Percentiles rank a stretch among this genome's conserved stretches.
Conservation (phyloP, 106 monocot genomes). For the Iris macrosiphon region DNA sequence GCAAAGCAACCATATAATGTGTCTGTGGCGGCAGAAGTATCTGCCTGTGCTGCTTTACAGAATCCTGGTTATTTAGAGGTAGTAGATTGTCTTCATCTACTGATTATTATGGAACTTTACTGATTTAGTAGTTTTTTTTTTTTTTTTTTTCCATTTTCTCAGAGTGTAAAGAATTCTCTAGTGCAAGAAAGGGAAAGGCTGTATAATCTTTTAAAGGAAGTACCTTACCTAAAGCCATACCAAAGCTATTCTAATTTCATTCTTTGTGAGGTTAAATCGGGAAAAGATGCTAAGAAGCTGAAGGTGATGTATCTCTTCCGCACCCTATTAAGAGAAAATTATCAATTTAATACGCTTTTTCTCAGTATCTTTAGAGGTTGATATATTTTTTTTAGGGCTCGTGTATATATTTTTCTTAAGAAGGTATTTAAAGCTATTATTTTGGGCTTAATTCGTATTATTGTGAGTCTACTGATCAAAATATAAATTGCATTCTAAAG, state of each 20-base stretch:
- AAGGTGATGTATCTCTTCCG: conserved; percentile 38
- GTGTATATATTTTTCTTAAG: too few relatives aligned
- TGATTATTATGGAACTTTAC: neutral
- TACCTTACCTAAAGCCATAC: conserved; percentile 77
- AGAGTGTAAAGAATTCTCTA: conserved; percentile 87
- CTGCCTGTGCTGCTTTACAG: conserved; percentile 83
- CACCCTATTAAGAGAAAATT: neutral
- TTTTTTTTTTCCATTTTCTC: conserved; percentile 4
- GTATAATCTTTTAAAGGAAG: conserved; percentile 64
- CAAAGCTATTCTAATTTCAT: conserved; percentile 97
- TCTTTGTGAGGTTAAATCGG: conserved; percentile 91
- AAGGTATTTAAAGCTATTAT: too few relatives aligned
- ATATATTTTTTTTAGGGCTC: too few relatives aligned
- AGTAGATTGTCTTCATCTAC: neutral
- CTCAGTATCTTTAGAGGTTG: too few relatives aligned
- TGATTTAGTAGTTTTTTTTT: neutral
- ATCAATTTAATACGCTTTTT: too few relatives aligned
- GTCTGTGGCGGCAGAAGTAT: conserved; percentile 93
- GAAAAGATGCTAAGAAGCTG: conserved; percentile 89
- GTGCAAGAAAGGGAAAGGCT: conserved; percentile 86
- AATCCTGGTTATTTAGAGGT: conserved; percentile 91
- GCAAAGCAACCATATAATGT: conserved; percentile 99
- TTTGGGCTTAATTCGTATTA: too few relatives aligned
- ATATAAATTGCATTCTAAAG: too few relatives aligned
- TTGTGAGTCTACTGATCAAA: too few relatives aligned